A percentile compares a stretch with the other conserved stretches of the same genome.
Conservation (phyloP, 108 stramenopile species). For the Stephanodiscus minutulus region DNA sequence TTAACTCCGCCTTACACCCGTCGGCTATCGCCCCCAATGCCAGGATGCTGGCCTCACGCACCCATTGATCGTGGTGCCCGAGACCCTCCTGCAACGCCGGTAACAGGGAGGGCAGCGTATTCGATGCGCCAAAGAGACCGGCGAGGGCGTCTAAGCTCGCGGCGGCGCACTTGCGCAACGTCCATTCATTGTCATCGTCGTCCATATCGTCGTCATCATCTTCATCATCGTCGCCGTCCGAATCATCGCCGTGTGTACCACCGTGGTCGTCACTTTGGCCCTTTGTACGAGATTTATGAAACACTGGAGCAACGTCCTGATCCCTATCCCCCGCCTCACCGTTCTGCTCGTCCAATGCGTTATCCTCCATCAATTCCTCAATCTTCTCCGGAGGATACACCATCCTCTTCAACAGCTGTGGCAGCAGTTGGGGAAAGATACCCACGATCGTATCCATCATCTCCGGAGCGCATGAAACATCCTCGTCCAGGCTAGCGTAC, state of each 20-base stretch:
- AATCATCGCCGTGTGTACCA: constrained; percentile 59
- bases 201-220: constrained; percentile 62
- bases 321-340: constrained; percentile 51
- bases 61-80: constrained; percentile 75
- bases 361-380: constrained; percentile 71
- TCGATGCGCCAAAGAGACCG: constrained; percentile 64
- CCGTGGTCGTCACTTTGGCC: constrained; percentile 43
- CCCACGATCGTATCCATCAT: constrained; percentile 60
- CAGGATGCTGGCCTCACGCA: constrained; percentile 88
- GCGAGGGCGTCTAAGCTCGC: constrained; percentile 85
- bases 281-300: constrained; percentile 67
- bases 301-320: constrained; percentile 78
- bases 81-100: constrained; percentile 81
- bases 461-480: constrained; percentile 50
- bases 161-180: constrained; percentile 85
- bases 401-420: constrained; percentile 78
- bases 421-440: constrained; percentile 71
- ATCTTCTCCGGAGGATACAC: constrained; percentile 81
- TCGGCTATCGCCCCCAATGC: constrained; percentile 90
- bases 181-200: constrained; percentile 91
- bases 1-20: constrained; percentile 83
- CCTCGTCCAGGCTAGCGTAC: constrained; percentile 74
- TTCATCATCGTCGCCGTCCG: constrained; percentile 76
- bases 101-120: constrained; percentile 73
- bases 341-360: constrained; percentile 67